Evolutionary conservation across 345 rosid species (phyloP).

Genomic region (Linum lewisii): DNA sequence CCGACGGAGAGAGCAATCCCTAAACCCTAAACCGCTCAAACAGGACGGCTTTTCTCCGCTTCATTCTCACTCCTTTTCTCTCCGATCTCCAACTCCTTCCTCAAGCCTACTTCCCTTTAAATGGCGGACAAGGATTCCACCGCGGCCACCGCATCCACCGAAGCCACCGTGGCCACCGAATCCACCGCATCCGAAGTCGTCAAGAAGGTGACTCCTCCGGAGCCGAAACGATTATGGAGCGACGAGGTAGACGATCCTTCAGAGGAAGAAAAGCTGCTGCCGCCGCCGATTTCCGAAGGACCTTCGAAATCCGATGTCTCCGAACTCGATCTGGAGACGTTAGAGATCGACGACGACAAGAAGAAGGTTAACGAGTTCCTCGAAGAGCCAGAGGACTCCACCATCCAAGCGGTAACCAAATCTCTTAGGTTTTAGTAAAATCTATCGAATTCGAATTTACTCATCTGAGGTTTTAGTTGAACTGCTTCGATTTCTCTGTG

Average conservation of each 20-base stretch:
- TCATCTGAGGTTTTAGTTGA: constrained; percentile 7
- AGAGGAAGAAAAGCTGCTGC: constrained; percentile 26
- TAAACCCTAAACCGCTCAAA: no score
- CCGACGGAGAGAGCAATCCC: no score
- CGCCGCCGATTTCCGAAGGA: constrained; percentile 5
- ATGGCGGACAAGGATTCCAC: neutral
- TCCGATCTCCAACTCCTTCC: neutral
- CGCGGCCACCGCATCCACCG: no score
- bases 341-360: constrained; percentile 46
- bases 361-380: constrained; percentile 42
- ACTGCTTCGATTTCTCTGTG: neutral
- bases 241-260: constrained; percentile 53
- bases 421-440: neutral
- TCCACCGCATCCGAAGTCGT: neutral
- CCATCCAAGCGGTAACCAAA: constrained; percentile 56
- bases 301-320: constrained; percentile 17
- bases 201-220: neutral
- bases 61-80: no score
- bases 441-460: neutral
- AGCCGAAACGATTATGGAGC: constrained; percentile 24
- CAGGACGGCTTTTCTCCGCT: no score
- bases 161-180: neutral
- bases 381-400: constrained; percentile 81
- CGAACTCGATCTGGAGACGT: constrained; percentile 33
- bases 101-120: no score